Percentiles rank a stretch among this genome's conserved stretches.
Conservation (phyloP, 2,329 filamentous ascomycete species). For the Aspergillus sp. region DNA sequence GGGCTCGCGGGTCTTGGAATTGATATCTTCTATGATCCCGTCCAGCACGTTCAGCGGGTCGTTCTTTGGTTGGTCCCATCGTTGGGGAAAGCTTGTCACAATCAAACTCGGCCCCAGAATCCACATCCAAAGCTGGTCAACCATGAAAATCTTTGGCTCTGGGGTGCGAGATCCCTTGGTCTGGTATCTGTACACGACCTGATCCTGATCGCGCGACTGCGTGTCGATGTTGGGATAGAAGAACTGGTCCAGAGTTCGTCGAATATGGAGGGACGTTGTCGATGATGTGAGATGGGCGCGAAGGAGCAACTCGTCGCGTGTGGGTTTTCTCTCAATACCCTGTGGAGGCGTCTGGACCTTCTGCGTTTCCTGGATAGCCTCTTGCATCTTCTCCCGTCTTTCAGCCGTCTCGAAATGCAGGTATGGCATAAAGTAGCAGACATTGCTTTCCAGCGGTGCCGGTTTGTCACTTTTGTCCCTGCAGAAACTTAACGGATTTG, state of each 20-base stretch:
- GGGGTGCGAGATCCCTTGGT: slow-evolving; percentile 33
- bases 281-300: slow-evolving; percentile 39
- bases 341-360: slow-evolving; percentile 29
- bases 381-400: slow-evolving; percentile 56
- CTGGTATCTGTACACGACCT: slow-evolving; percentile 64
- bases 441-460: slow-evolving; percentile 23
- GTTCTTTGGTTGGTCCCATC: slow-evolving; percentile 56
- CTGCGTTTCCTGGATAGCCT: slow-evolving; percentile 48
- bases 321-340: slow-evolving; percentile 31
- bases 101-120: slow-evolving; percentile 59
- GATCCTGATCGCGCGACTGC: slow-evolving; percentile 58
- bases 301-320: slow-evolving; percentile 37
- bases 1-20: slow-evolving; percentile 61
- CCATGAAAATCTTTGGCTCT: slow-evolving; percentile 65
- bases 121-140: slow-evolving; percentile 69
- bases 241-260: slow-evolving; percentile 65
- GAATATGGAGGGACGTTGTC: slow-evolving; percentile 50
- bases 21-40: slow-evolving; percentile 62
- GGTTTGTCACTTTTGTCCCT: slow-evolving; percentile 21
- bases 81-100: slow-evolving; percentile 46
- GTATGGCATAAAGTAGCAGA: slow-evolving; percentile 60
- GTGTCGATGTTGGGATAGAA: slow-evolving; percentile 64
- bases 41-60: slow-evolving; percentile 65
- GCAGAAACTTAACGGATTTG: slow-evolving; percentile 40
- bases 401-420: slow-evolving; percentile 64